phyloP scores from a whole-genome alignment of 441 rosid genomes.

The Pelargonium myrrhifolium region DNA sequence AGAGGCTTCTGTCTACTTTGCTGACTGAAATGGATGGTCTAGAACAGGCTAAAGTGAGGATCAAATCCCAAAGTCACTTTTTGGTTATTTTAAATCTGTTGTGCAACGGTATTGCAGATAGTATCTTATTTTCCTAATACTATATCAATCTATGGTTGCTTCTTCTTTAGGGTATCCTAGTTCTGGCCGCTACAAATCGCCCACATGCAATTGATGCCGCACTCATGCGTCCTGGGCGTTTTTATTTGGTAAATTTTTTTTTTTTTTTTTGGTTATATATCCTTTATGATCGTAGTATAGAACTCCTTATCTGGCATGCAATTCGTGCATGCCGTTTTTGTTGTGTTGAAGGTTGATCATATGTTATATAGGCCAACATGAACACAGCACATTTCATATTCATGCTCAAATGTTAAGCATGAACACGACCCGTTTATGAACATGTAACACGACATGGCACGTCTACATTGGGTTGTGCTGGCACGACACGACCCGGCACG shows the following conservation, averaged over 20 bases:
- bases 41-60: conserved; percentile 66
- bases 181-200: conserved; percentile 87
- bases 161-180: conserved; percentile 66
- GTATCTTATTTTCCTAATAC: conserved; percentile 1
- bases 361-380: too few species aligned
- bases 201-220: conserved; percentile 88
- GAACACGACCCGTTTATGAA: too few species aligned
- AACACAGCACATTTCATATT: too few species aligned
- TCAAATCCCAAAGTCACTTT: conserved; percentile 5
- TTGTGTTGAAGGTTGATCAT: too few species aligned
- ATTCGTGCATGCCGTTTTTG: too few species aligned
- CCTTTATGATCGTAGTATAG: not conserved
- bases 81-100: conserved; percentile 3
- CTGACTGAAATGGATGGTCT: conserved; percentile 96
- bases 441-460: too few species aligned
- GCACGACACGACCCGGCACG: too few species aligned
- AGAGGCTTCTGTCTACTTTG: conserved; percentile 83
- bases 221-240: conserved; percentile 88
- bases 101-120: not conserved
- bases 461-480: too few species aligned
- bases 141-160: conserved; percentile 7
- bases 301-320: not conserved
- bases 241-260: conserved; percentile 59
- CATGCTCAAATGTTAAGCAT: too few species aligned
- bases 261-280: too few species aligned